Percentiles rank a stretch among this genome's conserved stretches.
These are phyloP conservation scores for Leccinum rimulosum DNA, from an alignment of 768 basidiomycete genomes.

Conservation along the genomic window DNA sequence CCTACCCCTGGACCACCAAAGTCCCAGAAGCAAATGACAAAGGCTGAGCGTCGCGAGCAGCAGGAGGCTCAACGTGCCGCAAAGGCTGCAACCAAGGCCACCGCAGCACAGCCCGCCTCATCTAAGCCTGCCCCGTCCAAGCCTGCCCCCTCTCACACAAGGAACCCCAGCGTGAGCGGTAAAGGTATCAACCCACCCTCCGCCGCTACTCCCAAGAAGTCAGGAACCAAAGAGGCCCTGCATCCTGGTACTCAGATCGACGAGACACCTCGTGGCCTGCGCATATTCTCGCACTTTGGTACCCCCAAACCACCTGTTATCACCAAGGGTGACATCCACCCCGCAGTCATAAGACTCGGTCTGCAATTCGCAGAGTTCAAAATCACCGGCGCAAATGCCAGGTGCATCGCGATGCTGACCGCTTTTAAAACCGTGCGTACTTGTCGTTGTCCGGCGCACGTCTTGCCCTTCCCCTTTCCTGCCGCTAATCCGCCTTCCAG, in stretches of 20 bases:
- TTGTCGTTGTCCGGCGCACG: not conserved
- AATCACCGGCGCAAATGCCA: conserved; percentile 91
- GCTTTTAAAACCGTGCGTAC: conserved; percentile 84
- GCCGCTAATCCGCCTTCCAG: conserved; percentile 37
- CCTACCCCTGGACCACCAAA: conserved; percentile 22
- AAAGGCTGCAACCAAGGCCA: conserved; percentile 52
- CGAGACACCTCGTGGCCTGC: conserved; percentile 54
- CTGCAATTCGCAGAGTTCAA: conserved; percentile 90
- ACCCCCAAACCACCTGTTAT: conserved; percentile 53
- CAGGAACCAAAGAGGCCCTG: conserved; percentile 27
- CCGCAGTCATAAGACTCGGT: conserved; percentile 80
- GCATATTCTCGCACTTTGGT: conserved; percentile 86
- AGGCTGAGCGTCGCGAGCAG: conserved; percentile 74
- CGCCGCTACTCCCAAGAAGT: conserved; percentile 23
- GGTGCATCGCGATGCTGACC: conserved; percentile 88
- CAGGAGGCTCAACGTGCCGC: conserved; percentile 80
- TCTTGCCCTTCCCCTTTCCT: not conserved
- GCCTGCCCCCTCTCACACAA: conserved; percentile 30
- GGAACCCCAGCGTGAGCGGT: conserved; percentile 18
- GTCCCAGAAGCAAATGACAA: conserved; percentile 73
- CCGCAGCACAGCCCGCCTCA: conserved; percentile 17
- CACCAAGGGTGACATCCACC: conserved; percentile 87
- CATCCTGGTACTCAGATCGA: conserved; percentile 33
- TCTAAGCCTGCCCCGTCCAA: conserved; percentile 20
- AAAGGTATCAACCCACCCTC: conserved; percentile 17